Percentiles rank a stretch among this genome's conserved stretches.
phyloP scores from a whole-genome alignment of 169 alveolate species.

The Cryptosporidium baileyi region DNA sequence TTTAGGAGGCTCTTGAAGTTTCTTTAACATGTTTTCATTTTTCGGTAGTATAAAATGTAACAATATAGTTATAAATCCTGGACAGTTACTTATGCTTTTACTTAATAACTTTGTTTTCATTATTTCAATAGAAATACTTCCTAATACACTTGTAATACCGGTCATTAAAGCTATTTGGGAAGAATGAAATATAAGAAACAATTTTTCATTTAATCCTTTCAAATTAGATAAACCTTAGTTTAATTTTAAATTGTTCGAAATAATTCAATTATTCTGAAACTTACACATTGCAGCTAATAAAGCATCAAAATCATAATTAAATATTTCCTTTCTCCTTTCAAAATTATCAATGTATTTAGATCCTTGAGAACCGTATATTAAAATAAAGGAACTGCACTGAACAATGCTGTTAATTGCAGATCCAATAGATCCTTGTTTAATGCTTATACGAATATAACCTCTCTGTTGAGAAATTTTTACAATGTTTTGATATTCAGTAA shows the following conservation, averaged over 20 bases:
- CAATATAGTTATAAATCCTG: slow-evolving; percentile 18
- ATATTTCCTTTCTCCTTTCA: background rate
- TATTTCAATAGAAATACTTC: background rate
- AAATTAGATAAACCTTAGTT: background rate
- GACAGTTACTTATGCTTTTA: slow-evolving; percentile 4
- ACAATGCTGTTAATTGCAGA: background rate
- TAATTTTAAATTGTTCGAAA: background rate
- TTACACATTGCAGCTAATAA: slow-evolving; percentile 10
- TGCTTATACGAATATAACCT: slow-evolving; percentile 12
- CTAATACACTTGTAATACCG: background rate
- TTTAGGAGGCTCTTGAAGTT: slow-evolving; percentile 3
- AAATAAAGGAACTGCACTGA: slow-evolving; percentile 1
- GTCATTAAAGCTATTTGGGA: slow-evolving; percentile 5
- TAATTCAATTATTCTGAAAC: background rate
- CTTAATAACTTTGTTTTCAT: slow-evolving; percentile 3
- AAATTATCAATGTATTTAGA: background rate
- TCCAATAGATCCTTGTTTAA: slow-evolving; percentile 10
- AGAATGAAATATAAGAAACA: slow-evolving; percentile 16
- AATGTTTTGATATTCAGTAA: slow-evolving; percentile 8
- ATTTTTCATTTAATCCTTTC: background rate
- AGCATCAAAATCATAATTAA: slow-evolving; percentile 18
- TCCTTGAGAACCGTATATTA: too few relatives aligned
- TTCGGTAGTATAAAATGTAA: slow-evolving; percentile 15
- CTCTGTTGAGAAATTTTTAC: slow-evolving; percentile 44
- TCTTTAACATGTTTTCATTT: slow-evolving; percentile 11